Evolutionary conservation across 2,329 filamentous ascomycete species (phyloP).

Genomic region (Trichoderma endophyticum): DNA sequence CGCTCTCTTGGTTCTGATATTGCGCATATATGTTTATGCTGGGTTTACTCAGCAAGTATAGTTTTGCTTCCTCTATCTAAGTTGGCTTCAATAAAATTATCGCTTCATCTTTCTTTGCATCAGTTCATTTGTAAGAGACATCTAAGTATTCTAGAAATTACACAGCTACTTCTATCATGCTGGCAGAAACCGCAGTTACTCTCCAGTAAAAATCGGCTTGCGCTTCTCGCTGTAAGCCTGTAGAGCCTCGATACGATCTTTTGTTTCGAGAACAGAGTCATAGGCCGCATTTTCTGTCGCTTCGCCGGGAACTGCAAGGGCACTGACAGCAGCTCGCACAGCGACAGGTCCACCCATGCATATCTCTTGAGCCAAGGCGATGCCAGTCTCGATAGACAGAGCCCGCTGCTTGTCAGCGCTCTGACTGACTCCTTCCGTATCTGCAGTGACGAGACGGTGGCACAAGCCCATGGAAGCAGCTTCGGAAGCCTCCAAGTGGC

Average conservation of each 20-base stretch:
- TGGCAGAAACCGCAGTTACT: no score
- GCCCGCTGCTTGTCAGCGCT: neutral
- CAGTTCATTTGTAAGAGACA: neutral
- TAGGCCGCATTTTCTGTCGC: neutral
- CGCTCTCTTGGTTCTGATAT: neutral
- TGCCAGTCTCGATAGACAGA: neutral
- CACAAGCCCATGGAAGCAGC: neutral
- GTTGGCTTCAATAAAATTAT: neutral
- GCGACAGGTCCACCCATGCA: conserved; percentile 85
- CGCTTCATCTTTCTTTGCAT: neutral
- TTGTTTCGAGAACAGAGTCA: neutral
- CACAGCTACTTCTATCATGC: no score
- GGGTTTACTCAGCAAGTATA: neutral
- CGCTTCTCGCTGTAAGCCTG: neutral
- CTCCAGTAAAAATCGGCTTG: no score
- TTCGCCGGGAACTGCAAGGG: conserved; percentile 51
- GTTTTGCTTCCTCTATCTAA: neutral
- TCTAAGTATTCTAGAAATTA: neutral
- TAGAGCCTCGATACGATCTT: neutral
- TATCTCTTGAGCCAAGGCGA: conserved; percentile 47
- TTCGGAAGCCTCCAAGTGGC: neutral
- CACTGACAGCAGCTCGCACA: conserved; percentile 72
- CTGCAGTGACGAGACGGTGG: neutral
- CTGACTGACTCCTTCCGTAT: neutral
- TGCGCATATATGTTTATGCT: neutral